These are phyloP conservation scores for Claviceps maximensis DNA, from an alignment of 2,329 filamentous ascomycete genomes.

Conservation along the genomic window DNA sequence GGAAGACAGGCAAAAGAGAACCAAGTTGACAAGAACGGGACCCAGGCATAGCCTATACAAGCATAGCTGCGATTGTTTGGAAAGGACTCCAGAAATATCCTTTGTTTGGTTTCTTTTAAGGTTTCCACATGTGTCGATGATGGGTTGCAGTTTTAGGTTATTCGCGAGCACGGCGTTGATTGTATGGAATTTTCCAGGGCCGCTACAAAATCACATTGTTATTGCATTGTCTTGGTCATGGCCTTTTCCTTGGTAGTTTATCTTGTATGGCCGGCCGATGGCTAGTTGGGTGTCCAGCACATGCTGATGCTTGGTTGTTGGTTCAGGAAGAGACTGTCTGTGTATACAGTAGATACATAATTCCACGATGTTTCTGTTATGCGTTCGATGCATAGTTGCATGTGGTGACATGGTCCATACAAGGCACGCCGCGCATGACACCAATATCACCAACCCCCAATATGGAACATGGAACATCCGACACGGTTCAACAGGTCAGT, in stretches of 20 bases:
- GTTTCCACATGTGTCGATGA: too few relatives aligned
- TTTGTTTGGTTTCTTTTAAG: too few relatives aligned
- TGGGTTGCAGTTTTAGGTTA: too few relatives aligned
- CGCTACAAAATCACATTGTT: background rate
- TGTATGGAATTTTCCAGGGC: background rate
- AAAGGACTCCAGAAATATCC: too few relatives aligned
- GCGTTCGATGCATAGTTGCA: background rate
- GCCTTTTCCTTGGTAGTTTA: background rate
- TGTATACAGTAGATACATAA: background rate
- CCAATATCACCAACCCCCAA: too few relatives aligned
- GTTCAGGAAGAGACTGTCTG: background rate
- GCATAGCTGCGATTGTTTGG: too few relatives aligned
- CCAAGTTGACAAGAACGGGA: background rate
- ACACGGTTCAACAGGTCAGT: too few relatives aligned
- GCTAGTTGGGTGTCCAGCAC: background rate
- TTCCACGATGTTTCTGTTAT: background rate
- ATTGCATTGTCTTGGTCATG: background rate
- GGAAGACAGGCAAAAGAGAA: slow-evolving; percentile 9
- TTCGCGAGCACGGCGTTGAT: background rate
- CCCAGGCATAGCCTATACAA: background rate
- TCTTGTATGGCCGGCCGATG: background rate
- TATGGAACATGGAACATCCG: too few relatives aligned
- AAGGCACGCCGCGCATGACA: background rate
- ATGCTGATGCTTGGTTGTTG: background rate
- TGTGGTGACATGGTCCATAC: background rate